Percentiles rank a stretch among this genome's conserved stretches.
These are phyloP conservation scores for Pyrenophora tritici-repentis DNA, from an alignment of 2,329 filamentous ascomycete species.

Conservation along the genomic window DNA sequence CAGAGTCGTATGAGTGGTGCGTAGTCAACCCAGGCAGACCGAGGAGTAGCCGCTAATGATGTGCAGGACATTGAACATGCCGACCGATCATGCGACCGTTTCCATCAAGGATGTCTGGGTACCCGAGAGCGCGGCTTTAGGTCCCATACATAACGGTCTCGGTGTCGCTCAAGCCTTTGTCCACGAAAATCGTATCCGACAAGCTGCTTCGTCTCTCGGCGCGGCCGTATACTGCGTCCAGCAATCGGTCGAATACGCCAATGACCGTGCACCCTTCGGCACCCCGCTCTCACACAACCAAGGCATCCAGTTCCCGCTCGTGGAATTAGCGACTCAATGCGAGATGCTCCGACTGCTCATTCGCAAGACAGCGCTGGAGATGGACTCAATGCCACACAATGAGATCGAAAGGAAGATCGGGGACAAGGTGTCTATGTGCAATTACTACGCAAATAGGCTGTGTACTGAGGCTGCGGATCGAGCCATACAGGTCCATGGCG, in stretches of 20 bases:
- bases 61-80: conserved; percentile 66
- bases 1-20: conserved; percentile 63
- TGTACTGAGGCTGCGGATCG: conserved; percentile 65
- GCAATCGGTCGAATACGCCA: conserved; percentile 61
- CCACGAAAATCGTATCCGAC: conserved; percentile 68
- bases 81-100: conserved; percentile 67
- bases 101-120: conserved; percentile 63
- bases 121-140: conserved; percentile 58
- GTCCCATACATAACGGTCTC: conserved; percentile 59
- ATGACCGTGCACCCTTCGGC: conserved; percentile 60
- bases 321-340: conserved; percentile 65
- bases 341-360: conserved; percentile 67
- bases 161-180: conserved; percentile 68
- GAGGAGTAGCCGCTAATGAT: conserved; percentile 6
- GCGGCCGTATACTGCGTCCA: conserved; percentile 65
- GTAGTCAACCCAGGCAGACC: background rate
- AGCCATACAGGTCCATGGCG: conserved; percentile 67
- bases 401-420: conserved; percentile 64
- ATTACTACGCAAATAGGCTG: conserved; percentile 67
- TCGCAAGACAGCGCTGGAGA: conserved; percentile 64
- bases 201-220: conserved; percentile 65
- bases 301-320: conserved; percentile 67
- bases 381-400: conserved; percentile 61
- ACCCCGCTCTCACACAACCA: conserved; percentile 64
- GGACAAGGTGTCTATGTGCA: conserved; percentile 68